phyloP scores from a whole-genome alignment of 805 yeast species.

The Saccharomycopsis olivae region DNA sequence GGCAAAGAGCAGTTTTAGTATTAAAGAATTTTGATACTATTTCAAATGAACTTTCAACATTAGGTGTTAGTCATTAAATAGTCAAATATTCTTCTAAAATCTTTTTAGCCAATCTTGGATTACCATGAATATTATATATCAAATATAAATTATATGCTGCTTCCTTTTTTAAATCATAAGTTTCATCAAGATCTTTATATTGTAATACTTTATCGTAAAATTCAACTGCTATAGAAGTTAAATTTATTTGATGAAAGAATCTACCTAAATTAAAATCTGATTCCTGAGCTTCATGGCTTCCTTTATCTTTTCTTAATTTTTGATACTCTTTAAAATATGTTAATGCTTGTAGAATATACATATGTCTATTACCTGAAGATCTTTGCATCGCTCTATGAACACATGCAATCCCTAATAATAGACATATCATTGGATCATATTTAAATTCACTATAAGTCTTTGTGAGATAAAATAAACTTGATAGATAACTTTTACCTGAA shows the following conservation, averaged over 20 bases:
- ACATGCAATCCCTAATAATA: conserved; percentile 69
- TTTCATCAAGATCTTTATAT: conserved; percentile 19
- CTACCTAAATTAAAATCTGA: conserved; percentile 76
- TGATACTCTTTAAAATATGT: conserved; percentile 67
- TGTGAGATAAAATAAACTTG: conserved; percentile 69
- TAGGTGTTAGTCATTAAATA: conserved; percentile 29
- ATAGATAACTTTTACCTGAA: conserved; percentile 70
- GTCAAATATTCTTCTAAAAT: conserved; percentile 58
- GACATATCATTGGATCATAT: conserved; percentile 68
- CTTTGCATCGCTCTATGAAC: conserved; percentile 89
- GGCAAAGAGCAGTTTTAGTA: conserved; percentile 4
- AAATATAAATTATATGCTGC: conserved; percentile 79
- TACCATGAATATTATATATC: conserved; percentile 70
- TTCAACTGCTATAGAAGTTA: conserved; percentile 58
- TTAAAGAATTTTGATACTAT: conserved; percentile 2
- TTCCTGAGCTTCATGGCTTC: conserved; percentile 54
- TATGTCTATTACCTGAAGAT: conserved; percentile 72
- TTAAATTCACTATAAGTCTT: conserved; percentile 59
- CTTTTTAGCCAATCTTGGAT: conserved; percentile 48
- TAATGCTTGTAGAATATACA: conserved; percentile 80
- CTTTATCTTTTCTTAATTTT: conserved; percentile 21
- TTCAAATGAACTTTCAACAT: not conserved
- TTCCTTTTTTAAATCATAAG: conserved; percentile 52
- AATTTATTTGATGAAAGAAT: conserved; percentile 73
- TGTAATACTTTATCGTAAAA: conserved; percentile 63